phyloP scores from a whole-genome alignment of 139 green algal species.

The Deuterostichococcus epilithicus region DNA sequence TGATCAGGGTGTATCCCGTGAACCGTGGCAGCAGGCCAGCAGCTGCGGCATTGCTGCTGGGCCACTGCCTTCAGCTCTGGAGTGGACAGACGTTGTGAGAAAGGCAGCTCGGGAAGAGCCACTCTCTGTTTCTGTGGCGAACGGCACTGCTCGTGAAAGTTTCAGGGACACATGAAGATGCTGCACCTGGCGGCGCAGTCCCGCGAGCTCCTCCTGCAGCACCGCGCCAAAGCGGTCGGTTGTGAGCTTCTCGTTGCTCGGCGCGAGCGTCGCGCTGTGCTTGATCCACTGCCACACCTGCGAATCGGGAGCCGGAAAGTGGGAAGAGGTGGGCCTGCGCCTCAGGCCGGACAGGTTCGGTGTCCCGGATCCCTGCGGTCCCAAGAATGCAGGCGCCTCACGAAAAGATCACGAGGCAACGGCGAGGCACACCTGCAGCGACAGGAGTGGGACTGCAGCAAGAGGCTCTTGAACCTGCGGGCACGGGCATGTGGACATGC shows the following conservation, averaged over 20 bases:
- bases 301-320: background rate
- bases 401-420: background rate
- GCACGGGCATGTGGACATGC: background rate
- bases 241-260: conserved; percentile 52
- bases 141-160: too few species aligned
- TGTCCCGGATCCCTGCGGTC: background rate
- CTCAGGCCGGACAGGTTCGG: background rate
- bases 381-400: background rate
- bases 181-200: conserved; percentile 35
- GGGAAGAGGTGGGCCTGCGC: background rate
- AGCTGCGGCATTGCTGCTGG: background rate
- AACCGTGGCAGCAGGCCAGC: background rate
- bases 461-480: background rate
- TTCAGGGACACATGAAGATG: background rate
- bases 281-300: conserved; percentile 85
- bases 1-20: background rate
- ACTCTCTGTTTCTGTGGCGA: too few species aligned
- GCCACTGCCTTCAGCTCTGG: background rate
- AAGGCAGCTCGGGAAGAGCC: background rate
- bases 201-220: conserved; percentile 63
- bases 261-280: conserved; percentile 55
- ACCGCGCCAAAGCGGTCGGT: conserved; percentile 39
- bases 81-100: too few species aligned
- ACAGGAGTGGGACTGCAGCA: background rate
- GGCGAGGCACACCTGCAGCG: background rate